Conservation (phyloP, 768 basidiomycete species). For the Rhizopogon vinicolor region DNA sequence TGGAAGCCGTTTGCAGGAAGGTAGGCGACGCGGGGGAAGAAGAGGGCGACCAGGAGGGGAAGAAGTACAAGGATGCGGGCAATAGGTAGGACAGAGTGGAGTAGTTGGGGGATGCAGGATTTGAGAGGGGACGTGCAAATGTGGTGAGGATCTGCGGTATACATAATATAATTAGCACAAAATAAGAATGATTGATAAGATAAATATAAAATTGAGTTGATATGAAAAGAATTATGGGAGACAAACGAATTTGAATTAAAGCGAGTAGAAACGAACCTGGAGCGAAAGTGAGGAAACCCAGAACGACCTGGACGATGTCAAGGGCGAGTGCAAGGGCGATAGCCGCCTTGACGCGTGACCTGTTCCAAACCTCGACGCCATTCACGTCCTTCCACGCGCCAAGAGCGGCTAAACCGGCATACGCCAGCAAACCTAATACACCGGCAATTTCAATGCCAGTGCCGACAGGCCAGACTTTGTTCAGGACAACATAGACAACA, state of each 20-base stretch:
- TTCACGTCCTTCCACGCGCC: slow-evolving; percentile 79
- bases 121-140: slow-evolving; percentile 21
- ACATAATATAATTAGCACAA: not conserved
- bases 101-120: slow-evolving; percentile 28
- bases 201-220: not conserved
- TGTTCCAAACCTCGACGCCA: slow-evolving; percentile 64
- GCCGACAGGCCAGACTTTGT: slow-evolving; percentile 57
- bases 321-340: slow-evolving; percentile 49
- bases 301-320: slow-evolving; percentile 55
- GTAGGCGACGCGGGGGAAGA: slow-evolving; percentile 64
- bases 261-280: slow-evolving; percentile 26
- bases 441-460: slow-evolving; percentile 68
- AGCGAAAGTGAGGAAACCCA: slow-evolving; percentile 30
- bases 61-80: slow-evolving; percentile 62
- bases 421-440: slow-evolving; percentile 63
- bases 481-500: slow-evolving; percentile 58
- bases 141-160: slow-evolving; percentile 8
- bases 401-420: slow-evolving; percentile 66
- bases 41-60: slow-evolving; percentile 55
- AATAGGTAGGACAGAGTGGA: slow-evolving; percentile 53
- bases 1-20: slow-evolving; percentile 29
- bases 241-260: not conserved
- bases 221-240: too few relatives aligned
- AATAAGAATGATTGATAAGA: not conserved
- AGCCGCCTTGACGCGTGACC: slow-evolving; percentile 51